Evolutionary conservation across 139 green algal genomes (phyloP).

Genomic region (Medakamo hakoo): DNA sequence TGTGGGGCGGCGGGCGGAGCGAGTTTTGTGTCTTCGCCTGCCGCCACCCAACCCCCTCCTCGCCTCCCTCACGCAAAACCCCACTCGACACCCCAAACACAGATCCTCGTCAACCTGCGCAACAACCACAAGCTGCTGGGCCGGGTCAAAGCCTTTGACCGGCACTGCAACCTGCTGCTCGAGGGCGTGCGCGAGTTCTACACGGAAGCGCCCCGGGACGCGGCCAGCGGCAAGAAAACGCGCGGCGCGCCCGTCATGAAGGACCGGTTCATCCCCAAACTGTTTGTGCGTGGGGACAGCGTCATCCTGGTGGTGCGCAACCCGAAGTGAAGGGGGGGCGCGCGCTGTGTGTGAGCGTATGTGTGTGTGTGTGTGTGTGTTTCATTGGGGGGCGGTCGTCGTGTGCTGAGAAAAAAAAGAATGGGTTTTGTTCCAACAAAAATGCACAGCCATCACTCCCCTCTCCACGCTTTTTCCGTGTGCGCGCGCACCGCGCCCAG

Average conservation of each 20-base stretch:
- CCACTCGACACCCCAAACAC: constrained; percentile 2
- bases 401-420: no score
- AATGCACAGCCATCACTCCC: no score
- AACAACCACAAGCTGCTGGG: constrained; percentile 98
- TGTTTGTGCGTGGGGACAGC: constrained; percentile 94
- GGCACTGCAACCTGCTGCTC: constrained; percentile 99
- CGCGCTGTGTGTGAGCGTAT: not conserved
- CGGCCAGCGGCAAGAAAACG: constrained; percentile 29
- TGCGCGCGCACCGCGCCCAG: constrained; percentile 34
- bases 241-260: constrained; percentile 78
- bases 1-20: not conserved
- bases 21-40: not conserved
- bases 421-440: no score
- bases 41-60: not conserved
- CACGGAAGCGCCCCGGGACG: constrained; percentile 63
- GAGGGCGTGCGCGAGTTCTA: constrained; percentile 99
- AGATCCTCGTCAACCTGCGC: constrained; percentile 96
- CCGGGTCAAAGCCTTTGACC: constrained; percentile 95
- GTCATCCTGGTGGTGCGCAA: constrained; percentile 95
- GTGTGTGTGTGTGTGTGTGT: no score
- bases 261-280: constrained; percentile 92
- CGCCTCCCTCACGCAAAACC: no score
- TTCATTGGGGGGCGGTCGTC: no score
- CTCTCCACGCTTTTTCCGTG: no score
- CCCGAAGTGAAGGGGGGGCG: constrained; percentile 53